These are phyloP conservation scores for Arachnomyces sp. DNA, from an alignment of 2,329 filamentous ascomycete species.

Conservation along the genomic window DNA sequence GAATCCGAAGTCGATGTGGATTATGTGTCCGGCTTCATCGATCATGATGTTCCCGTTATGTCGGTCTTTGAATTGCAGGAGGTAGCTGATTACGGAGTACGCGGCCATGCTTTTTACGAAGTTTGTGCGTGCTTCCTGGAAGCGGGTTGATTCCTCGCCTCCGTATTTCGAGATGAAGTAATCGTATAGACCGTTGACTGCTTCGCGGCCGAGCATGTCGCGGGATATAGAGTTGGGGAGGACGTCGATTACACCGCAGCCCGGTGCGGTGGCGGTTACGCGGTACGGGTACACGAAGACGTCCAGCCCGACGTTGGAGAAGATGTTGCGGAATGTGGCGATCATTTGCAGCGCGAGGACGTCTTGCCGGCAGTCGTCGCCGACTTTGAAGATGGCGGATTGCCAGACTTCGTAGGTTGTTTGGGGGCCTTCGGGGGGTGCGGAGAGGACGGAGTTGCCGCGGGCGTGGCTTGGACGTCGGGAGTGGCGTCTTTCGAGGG, in stretches of 20 bases:
- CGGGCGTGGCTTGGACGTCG: conserved; percentile 1
- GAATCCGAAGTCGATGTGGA: conserved; percentile 99
- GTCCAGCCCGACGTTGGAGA: conserved; percentile 87
- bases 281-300: conserved; percentile 96
- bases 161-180: conserved; percentile 98
- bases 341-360: conserved; percentile 97
- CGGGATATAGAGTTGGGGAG: conserved; percentile 95
- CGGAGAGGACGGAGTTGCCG: neutral
- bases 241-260: conserved; percentile 96
- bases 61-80: conserved; percentile 97
- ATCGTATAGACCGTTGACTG: conserved; percentile 95
- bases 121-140: conserved; percentile 90
- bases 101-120: conserved; percentile 99
- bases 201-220: conserved; percentile 96
- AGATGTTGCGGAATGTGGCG: conserved; percentile 92
- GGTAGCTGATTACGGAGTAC: conserved; percentile 92
- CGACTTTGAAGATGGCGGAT: conserved; percentile 98
- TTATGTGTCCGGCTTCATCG: conserved; percentile 90
- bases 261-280: conserved; percentile 92
- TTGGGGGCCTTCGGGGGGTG: conserved; percentile 11
- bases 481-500: conserved; percentile 10
- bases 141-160: conserved; percentile 86
- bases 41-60: conserved; percentile 99
- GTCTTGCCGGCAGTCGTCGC: conserved; percentile 96
- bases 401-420: conserved; percentile 89